Percentiles rank a stretch among this genome's conserved stretches.
Conservation (phyloP, 2,329 filamentous ascomycete genomes). For the Huntiella moniliformis region DNA sequence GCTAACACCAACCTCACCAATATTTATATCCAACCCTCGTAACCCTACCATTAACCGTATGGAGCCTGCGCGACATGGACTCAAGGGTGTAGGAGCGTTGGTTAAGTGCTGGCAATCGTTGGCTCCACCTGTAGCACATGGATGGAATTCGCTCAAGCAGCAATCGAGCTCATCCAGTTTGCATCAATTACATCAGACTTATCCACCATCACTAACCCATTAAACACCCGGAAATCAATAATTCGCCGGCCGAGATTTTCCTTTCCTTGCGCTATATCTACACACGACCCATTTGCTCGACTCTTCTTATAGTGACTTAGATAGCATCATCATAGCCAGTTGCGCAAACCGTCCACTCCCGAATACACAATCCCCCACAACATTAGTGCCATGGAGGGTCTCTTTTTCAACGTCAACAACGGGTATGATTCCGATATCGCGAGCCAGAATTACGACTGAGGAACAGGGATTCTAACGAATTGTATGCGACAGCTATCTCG, state of each 20-base stretch:
- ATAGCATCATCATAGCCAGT: too few relatives aligned
- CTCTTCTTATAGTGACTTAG: too few relatives aligned
- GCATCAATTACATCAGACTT: slow-evolving; percentile 4
- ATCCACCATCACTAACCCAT: not conserved
- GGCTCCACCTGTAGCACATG: not conserved
- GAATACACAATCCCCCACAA: slow-evolving; percentile 12
- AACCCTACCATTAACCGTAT: too few relatives aligned
- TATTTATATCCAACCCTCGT: too few relatives aligned
- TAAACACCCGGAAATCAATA: not conserved
- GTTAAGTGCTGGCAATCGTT: too few relatives aligned
- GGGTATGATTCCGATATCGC: slow-evolving; percentile 38
- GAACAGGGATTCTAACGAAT: not conserved
- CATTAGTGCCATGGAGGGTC: slow-evolving; percentile 55
- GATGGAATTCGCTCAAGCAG: slow-evolving; percentile 1
- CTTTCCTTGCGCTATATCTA: not conserved
- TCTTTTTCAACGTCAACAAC: slow-evolving; percentile 87
- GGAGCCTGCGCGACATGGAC: too few relatives aligned
- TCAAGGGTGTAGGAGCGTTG: too few relatives aligned
- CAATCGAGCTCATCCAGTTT: not conserved
- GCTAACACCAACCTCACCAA: too few relatives aligned
- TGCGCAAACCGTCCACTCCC: not conserved
- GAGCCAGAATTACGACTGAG: not conserved
- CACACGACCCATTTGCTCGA: not conserved
- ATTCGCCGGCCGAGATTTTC: not conserved
- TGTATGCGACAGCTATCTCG: slow-evolving; percentile 55